Base-by-base conservation (phyloP, 495 filamentous ascomycete genomes). In the Aspergillus campestris region DNA sequence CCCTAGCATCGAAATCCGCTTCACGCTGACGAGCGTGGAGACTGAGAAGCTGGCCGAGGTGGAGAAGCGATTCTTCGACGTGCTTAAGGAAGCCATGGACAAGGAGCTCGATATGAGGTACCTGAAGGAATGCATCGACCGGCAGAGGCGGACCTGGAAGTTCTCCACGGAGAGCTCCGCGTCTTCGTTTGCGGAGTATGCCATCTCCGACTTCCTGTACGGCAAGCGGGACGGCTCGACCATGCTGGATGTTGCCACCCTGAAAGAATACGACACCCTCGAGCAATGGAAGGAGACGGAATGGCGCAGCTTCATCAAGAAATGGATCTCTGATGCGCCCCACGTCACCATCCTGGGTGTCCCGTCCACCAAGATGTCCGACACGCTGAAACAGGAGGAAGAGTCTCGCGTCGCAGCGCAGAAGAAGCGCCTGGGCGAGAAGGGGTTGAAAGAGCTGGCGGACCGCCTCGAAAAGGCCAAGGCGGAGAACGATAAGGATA, bases 171-270 rank as follows among this genome's bases (percentile, higher is more conserved):
- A 99, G 61, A 78, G 71, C 34, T 84, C 82, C 11, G 81, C 81
- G 31, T 70, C 79, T 9, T 85, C 84, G 30, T 92, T 88, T 59
- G 80, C 86, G 1, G 83, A 76, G 45, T 81, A 84, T 33, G 79
- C 95, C 34, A 92, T 97, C 52, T 83, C 80, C 10, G 90, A 97
- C 54, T 92, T 94, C 64, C 72, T 97, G 27, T 99, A 89, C 50
- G 94, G 91, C 29, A 82, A 82, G 44, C 76, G 87, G 35, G 84
- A 92, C 57, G 92, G 92, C 0, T 84, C 84, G 7, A 89, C 84
- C 14, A 67, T 97, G 53, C 72, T 75, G 35, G 74, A 85, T 36
- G 63, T 95, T 9, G 75, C 77, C 35, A 78, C 66, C 14, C 57
- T 97, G 37, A 69, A 69, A 31, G 83, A 86, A 49, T 94, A 88